Evolutionary conservation across 2,329 filamentous ascomycete species (phyloP), one percentile per base, ranked within the genome.

Genomic region (Zymoseptoria brevis): DNA sequence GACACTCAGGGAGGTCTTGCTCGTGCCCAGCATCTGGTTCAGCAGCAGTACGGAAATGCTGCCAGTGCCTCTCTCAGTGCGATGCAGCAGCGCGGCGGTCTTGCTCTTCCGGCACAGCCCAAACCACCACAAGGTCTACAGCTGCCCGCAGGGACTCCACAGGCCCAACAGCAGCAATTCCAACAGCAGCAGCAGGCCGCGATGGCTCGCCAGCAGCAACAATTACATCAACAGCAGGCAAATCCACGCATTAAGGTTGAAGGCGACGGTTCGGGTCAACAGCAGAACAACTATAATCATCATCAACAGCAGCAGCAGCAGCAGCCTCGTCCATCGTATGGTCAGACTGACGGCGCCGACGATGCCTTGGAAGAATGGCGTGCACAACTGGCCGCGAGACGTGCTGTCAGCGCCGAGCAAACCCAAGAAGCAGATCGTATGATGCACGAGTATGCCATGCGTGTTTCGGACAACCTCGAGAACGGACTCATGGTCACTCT

Each of bases 401-500:
- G 80, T 59, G 77, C 79, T 3, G 74, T 80, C 45, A 84, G 83
- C 6, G 79, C 82, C 11, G 69, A 74, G 50, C 63, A 76, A 79
- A 53, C 76, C 75, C 29, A 82, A 80, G 75, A 81, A 81, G 76
- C 90, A 61, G 88, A 93, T 69, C 76, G 79, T 52, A 77, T 88
- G 69, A 83, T 93, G 66, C 87, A 88, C 64, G 78, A 81, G 55
- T 84, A 87, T 66, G 84, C 92, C 61, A 80, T 84, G 56, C 81
- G 83, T 52, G 81, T 82, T 65, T 86, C 86, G 8, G 84, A 83
- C 71, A 78, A 79, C 64, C 87, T 90, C 78, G 87, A 92, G 71
- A 89, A 85, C 54, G 89, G 89, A 7, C 76, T 92, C 59, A 90
- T 92, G 87, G 73, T 91, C 19, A 86, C 89, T 1, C 78, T 91